These are phyloP conservation scores for Chionographis japonica DNA, from an alignment of 106 monocot species.

Conservation along the genomic window DNA sequence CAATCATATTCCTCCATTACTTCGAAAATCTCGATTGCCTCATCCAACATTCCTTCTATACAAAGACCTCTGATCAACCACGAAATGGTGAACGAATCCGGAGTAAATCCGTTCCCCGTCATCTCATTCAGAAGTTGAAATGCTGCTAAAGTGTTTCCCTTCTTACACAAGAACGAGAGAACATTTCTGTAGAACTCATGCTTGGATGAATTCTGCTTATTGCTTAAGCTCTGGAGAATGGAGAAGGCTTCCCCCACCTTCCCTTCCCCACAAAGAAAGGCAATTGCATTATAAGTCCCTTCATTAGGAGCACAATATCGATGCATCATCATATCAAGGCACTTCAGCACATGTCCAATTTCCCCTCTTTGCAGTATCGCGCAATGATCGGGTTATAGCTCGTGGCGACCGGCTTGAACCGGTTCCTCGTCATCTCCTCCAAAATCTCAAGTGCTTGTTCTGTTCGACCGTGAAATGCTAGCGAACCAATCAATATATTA, in stretches of 20 bases:
- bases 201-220: constrained; percentile 41
- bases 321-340: constrained; percentile 61
- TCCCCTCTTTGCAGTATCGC: constrained; percentile 51
- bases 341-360: constrained; percentile 41
- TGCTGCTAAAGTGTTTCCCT: constrained; percentile 69
- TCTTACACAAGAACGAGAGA: constrained; percentile 63
- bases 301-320: constrained; percentile 43
- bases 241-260: constrained; percentile 55
- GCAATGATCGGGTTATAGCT: constrained; percentile 85
- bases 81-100: constrained; percentile 67
- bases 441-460: constrained; percentile 63
- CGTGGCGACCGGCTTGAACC: constrained; percentile 56
- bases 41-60: constrained; percentile 83
- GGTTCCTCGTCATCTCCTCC: constrained; percentile 51
- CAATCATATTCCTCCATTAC: constrained; percentile 71
- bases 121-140: constrained; percentile 73
- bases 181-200: constrained; percentile 67
- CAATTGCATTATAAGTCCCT: constrained; percentile 85
- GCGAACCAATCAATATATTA: constrained; percentile 67
- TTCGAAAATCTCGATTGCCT: constrained; percentile 62
- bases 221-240: constrained; percentile 47
- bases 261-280: constrained; percentile 60
- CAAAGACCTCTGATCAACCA: constrained; percentile 76
- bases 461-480: constrained; percentile 46
- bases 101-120: constrained; percentile 58